Conservation (phyloP, 768 basidiomycete genomes). For the Tricholoma sp. region DNA sequence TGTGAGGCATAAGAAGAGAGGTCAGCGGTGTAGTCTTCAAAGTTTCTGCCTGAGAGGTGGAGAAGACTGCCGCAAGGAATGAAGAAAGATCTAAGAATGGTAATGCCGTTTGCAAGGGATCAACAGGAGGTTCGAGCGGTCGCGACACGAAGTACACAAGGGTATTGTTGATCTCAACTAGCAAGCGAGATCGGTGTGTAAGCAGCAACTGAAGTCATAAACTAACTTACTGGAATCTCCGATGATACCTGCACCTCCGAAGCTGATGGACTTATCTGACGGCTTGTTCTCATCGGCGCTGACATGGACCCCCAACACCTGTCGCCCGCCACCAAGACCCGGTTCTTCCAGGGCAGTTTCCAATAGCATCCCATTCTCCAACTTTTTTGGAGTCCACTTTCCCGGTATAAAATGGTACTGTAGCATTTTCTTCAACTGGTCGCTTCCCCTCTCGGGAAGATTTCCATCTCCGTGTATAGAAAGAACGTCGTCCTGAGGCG, state of each 20-base stretch:
- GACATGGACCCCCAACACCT: constrained; percentile 70
- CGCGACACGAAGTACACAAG: constrained; percentile 87
- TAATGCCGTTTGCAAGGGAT: constrained; percentile 75
- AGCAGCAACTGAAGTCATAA: not conserved
- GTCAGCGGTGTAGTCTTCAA: constrained; percentile 62
- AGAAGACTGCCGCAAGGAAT: constrained; percentile 87
- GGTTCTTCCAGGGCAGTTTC: constrained; percentile 72
- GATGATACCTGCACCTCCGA: constrained; percentile 78
- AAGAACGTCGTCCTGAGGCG: constrained; percentile 84
- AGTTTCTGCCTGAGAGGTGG: constrained; percentile 72
- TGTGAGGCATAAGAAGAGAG: constrained; percentile 83
- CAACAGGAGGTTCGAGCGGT: constrained; percentile 76
- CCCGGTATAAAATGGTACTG: constrained; percentile 93
- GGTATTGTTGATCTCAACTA: constrained; percentile 72
- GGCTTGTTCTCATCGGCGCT: constrained; percentile 43
- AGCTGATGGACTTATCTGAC: constrained; percentile 54
- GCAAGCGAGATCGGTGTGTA: constrained; percentile 12
- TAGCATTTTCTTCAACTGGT: constrained; percentile 67
- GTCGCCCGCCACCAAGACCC: constrained; percentile 63
- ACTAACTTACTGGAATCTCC: constrained; percentile 63
- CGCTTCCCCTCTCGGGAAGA: constrained; percentile 59
- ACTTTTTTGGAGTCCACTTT: constrained; percentile 61
- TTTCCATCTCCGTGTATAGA: constrained; percentile 46
- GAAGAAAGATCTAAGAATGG: constrained; percentile 82
- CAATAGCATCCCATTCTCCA: constrained; percentile 69